Base-by-base conservation (phyloP, 805 yeast species). In the Candida stauntonica region DNA sequence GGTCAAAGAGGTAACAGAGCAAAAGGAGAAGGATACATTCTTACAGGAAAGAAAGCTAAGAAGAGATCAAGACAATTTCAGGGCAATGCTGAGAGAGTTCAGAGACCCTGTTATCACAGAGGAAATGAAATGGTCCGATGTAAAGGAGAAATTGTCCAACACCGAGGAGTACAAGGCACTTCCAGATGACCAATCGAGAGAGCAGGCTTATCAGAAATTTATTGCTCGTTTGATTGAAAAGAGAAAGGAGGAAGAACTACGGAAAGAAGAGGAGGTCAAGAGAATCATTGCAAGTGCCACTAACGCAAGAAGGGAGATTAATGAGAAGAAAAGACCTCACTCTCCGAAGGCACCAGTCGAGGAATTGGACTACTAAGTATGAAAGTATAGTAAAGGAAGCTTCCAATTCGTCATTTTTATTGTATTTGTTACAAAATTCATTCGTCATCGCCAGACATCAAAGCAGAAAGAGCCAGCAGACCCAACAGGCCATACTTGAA, bases 401-500 rank as follows among this genome's bases (percentile, higher is more conserved):
- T n/a, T n/a, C n/a, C n/a, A n/a, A n/a, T n/a, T n/a, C n/a, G n/a
- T n/a, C n/a, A n/a, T n/a, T n/a, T n/a, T n/a, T n/a, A n/a, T n/a
- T n/a, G n/a, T n/a, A n/a, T n/a, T n/a, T n/a, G n/a, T n/a, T n/a
- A n/a, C n/a, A n/a, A n/a, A n/a, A n/a, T 8, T 28, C 26, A 37
- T 26, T 31, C 31, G 20, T 61, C 74, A 44, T 81, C 87, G 27
- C 70, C 68, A 36, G 72, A 69, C 16, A 87, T 55, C 38, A 89
- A 58, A 2, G 95, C 75, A 15, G 87, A 70, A 17, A 91, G 36
- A 3, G 81, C 89, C 64, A 89, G 67, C 21, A 81, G 55, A 0
- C 86, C 96, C 52, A 93, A 63, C 55, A 91, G 63, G 0, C 81
- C 82, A 52, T 75, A 83, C 55, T 87, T 86, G 60, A 88, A 82